A percentile compares a stretch with the other conserved stretches of the same genome.
Evolutionary conservation across 768 basidiomycete genomes (phyloP).

Genomic region (Boletus sp.): DNA sequence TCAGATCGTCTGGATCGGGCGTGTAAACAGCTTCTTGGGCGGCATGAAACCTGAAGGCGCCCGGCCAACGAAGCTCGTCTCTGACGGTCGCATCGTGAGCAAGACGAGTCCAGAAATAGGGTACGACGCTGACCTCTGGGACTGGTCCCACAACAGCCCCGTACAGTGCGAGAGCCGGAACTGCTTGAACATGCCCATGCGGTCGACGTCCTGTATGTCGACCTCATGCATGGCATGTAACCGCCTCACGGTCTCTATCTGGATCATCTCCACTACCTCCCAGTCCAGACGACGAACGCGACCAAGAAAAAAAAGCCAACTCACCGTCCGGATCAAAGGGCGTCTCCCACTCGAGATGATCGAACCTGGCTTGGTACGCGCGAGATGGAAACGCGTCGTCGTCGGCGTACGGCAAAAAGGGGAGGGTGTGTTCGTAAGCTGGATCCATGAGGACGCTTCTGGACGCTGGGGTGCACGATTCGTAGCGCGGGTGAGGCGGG

Average conservation of each 20-base stretch:
- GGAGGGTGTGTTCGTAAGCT: background rate
- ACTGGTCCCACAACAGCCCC: conserved; percentile 43
- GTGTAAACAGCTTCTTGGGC: conserved; percentile 2
- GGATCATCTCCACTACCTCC: conserved; percentile 46
- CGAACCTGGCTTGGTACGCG: conserved; percentile 30
- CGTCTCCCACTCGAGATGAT: conserved; percentile 35
- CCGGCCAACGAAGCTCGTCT: conserved; percentile 41
- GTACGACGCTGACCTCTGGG: conserved; percentile 38
- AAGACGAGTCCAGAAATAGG: background rate
- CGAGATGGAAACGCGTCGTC: conserved; percentile 37
- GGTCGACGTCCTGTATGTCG: conserved; percentile 37
- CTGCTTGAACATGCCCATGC: conserved; percentile 24
- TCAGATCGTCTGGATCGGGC: conserved; percentile 29
- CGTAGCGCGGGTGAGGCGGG: conserved; percentile 37
- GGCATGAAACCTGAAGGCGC: conserved; percentile 6
- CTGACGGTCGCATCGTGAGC: conserved; percentile 19
- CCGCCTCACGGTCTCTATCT: conserved; percentile 43
- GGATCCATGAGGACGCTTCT: conserved; percentile 27
- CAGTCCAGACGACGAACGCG: too few species aligned
- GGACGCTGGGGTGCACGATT: conserved; percentile 45
- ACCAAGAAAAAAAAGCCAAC: conserved; percentile 15
- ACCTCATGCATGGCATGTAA: conserved; percentile 34
- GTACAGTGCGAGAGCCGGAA: conserved; percentile 22
- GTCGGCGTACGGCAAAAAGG: conserved; percentile 50
- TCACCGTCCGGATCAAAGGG: conserved; percentile 51